These are phyloP conservation scores for Nannizziopsis arthrosporioides DNA, from an alignment of 2,329 filamentous ascomycete species.

Conservation along the genomic window DNA sequence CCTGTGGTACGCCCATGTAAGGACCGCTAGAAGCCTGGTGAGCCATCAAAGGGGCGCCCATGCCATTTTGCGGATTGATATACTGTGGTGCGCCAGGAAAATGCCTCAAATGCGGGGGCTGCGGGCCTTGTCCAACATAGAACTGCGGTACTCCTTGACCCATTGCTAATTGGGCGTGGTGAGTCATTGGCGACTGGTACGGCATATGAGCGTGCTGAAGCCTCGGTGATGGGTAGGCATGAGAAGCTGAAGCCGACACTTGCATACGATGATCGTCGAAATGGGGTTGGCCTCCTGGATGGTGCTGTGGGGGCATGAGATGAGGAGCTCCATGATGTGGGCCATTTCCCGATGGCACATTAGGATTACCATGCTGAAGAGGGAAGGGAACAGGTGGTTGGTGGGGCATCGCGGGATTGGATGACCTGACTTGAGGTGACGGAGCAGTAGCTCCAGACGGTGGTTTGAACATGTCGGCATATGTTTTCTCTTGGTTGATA, in stretches of 20 bases:
- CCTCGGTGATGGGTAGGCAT: conserved; percentile 76
- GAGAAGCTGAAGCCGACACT: conserved; percentile 68
- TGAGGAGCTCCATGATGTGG: conserved; percentile 61
- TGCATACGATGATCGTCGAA: conserved; percentile 76
- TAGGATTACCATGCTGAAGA: conserved; percentile 61
- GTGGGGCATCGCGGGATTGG: conserved; percentile 56
- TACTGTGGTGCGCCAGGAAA: conserved; percentile 63
- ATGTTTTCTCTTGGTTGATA: conserved; percentile 64
- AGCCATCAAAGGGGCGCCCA: conserved; percentile 74
- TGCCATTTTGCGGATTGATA: conserved; percentile 57
- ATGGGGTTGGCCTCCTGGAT: conserved; percentile 54
- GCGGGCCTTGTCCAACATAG: conserved; percentile 57
- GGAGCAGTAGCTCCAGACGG: conserved; percentile 48
- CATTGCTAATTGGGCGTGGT: conserved; percentile 58
- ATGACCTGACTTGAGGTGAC: conserved; percentile 56
- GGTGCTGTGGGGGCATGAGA: conserved; percentile 63
- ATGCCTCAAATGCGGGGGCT: conserved; percentile 59
- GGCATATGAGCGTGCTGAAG: conserved; percentile 57
- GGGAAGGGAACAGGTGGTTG: conserved; percentile 77
- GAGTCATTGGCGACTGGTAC: conserved; percentile 57
- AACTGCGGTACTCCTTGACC: conserved; percentile 60
- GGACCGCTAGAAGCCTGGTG: conserved; percentile 55
- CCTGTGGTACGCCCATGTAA: conserved; percentile 62
- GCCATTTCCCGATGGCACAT: conserved; percentile 55
- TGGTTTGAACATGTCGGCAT: conserved; percentile 68